phyloP scores from a whole-genome alignment of 441 rosid species.

The Capsella rubella region DNA sequence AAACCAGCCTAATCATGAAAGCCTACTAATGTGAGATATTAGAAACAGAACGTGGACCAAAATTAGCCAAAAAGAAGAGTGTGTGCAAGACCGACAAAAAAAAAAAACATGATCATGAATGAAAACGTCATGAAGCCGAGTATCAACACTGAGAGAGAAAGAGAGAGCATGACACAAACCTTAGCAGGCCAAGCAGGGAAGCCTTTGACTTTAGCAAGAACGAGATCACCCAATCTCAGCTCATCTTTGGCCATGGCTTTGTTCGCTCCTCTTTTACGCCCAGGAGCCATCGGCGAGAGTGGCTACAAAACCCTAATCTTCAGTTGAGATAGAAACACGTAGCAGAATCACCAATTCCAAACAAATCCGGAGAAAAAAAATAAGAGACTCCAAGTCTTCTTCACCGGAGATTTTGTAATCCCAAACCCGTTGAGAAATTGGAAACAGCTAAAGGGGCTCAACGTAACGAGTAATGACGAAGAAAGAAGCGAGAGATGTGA shows the following conservation, averaged over 20 bases:
- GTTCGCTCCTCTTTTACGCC: slow-evolving; percentile 88
- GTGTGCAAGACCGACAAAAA: neutral
- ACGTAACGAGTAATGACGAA: slow-evolving; percentile 15
- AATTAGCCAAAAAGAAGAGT: neutral
- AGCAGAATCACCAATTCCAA: slow-evolving; percentile 24
- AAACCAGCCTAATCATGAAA: neutral
- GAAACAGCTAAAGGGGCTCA: slow-evolving; percentile 12
- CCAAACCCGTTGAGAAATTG: neutral
- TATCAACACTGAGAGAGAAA: slow-evolving; percentile 3
- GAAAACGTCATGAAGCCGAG: neutral
- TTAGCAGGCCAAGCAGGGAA: slow-evolving; percentile 99
- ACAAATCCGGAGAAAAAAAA: neutral
- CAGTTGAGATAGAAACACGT: neutral
- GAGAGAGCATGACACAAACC: slow-evolving; percentile 50
- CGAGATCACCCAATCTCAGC: slow-evolving; percentile 92
- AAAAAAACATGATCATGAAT: slow-evolving; percentile 9
- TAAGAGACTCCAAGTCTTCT: slow-evolving; percentile 6
- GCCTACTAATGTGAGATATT: slow-evolving; percentile 6
- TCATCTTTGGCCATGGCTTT: slow-evolving; percentile 66
- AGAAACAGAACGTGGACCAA: neutral
- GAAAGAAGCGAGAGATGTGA: slow-evolving; percentile 9
- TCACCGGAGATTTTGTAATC: neutral
- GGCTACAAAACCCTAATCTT: slow-evolving; percentile 39
- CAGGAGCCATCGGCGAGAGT: slow-evolving; percentile 76
- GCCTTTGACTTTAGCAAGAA: slow-evolving; percentile 99